Evolutionary conservation across 306 rosid species (phyloP), one percentile per base, ranked within the genome.

Genomic region (Sphenostylis stenocarpa): DNA sequence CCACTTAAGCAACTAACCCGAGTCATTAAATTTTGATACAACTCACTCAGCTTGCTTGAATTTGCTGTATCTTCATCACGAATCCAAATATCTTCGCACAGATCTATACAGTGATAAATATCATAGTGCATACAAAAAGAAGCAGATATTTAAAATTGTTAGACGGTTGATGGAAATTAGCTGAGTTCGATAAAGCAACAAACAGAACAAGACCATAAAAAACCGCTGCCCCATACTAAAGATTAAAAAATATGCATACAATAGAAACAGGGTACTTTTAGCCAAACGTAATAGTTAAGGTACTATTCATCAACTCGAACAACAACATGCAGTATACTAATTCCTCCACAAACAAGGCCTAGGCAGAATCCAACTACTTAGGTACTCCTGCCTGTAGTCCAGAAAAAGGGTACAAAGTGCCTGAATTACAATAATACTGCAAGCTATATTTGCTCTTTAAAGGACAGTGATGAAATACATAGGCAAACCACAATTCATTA

Each of bases 361-460:
- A 78, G 71, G 69, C 77, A 79, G 84, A 75, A 49, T 84, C 52
- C 20, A 80, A 58, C 73, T 72, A 77, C 73, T 72, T 51, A 51
- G 61, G 76, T 24, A 58, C 24, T 53, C 49, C 82, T 58, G 69
- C 78, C 67, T 60, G 65, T 20, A 21, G 60, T 20, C 29, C 61
- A 56, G 34, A 56, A 56, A 23, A 23, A 24, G 63, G 58, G 75
- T 23, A 63, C 52, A 71, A 45, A 51, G 79, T 48, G n/a, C n/a
- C n/a, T n/a, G n/a, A 71, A 72, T 60, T 75, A 80, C 86, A n/a
- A n/a, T n/a, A 82, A 85, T 24, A 69, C 79, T 78, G 86, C 80
- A 72, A 79, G 58, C 82, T 49, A 67, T 77, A 85, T 70, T 65
- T 52, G 52, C 38, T 82, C 77, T 75, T 49, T 75, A 44, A 79